A percentile compares a stretch with the other conserved stretches of the same genome.
phyloP scores from a whole-genome alignment of 1,284 basidiomycete genomes.

The Leccinum holopus region DNA sequence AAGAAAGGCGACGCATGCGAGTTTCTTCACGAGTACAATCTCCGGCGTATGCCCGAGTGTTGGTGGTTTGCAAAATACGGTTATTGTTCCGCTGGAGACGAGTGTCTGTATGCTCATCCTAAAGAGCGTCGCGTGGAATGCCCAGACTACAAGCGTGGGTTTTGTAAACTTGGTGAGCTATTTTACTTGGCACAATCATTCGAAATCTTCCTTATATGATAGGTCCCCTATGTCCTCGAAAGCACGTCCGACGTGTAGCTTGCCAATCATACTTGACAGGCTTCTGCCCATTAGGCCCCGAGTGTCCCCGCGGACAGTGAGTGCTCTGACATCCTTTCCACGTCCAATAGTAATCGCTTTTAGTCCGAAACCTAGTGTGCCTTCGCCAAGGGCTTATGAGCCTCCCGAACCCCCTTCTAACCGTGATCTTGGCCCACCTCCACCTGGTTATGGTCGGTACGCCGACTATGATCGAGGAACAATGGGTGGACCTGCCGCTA shows the following conservation, averaged over 20 bases:
- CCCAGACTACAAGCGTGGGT: conserved; percentile 93
- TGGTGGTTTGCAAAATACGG: conserved; percentile 99
- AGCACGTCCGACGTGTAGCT: conserved; percentile 88
- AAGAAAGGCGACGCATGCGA: conserved; percentile 99
- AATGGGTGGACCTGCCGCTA: conserved; percentile 26
- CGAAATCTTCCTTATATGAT: conserved; percentile 5
- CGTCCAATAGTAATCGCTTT: conserved; percentile 21
- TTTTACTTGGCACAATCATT: conserved; percentile 5
- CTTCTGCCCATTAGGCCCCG: conserved; percentile 92
- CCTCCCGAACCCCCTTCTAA: conserved; percentile 74
- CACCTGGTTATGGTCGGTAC: conserved; percentile 86
- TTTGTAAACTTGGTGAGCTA: conserved; percentile 83
- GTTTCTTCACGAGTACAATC: conserved; percentile 98
- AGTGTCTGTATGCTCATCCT: conserved; percentile 98
- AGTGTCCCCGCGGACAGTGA: conserved; percentile 91
- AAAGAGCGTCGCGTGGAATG: conserved; percentile 93
- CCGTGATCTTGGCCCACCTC: conserved; percentile 85
- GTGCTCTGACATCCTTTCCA: conserved; percentile 36
- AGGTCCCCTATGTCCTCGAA: conserved; percentile 90
- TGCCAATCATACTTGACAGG: conserved; percentile 93
- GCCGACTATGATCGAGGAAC: conserved; percentile 71
- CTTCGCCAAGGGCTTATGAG: conserved; percentile 74
- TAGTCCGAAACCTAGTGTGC: conserved; percentile 74
- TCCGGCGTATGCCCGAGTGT: conserved; percentile 98
- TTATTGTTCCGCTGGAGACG: conserved; percentile 97